phyloP scores from a whole-genome alignment of 23 red algal genomes.

The Chondrus crispus region DNA sequence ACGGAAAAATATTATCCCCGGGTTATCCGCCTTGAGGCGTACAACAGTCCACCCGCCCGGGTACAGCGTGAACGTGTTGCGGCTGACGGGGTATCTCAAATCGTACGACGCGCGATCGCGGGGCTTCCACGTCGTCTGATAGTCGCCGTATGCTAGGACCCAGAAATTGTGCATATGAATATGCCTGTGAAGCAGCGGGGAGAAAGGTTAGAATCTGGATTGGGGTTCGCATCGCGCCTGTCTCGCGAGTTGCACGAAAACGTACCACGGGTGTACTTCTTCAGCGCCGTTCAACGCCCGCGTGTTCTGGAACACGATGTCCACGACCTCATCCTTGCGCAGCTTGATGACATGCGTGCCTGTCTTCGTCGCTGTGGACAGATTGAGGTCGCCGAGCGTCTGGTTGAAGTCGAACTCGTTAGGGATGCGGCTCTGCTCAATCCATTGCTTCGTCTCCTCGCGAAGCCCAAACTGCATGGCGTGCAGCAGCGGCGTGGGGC shows the following conservation, averaged over 20 bases:
- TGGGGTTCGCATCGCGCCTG: too few species aligned
- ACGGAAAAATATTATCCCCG: conserved; percentile 35
- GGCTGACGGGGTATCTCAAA: background rate
- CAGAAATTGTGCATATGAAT: conserved; percentile 55
- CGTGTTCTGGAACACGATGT: conserved; percentile 51
- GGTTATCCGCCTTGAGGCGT: conserved; percentile 41
- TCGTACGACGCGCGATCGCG: conserved; percentile 6
- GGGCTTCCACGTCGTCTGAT: background rate
- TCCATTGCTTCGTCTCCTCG: conserved; percentile 2
- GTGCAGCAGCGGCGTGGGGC: conserved; percentile 26
- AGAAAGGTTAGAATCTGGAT: too few species aligned
- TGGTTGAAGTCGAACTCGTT: conserved; percentile 22
- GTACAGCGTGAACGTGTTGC: conserved; percentile 49
- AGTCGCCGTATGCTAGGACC: conserved; percentile 41
- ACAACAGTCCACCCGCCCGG: conserved; percentile 33
- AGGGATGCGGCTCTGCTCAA: background rate
- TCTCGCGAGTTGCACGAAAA: too few species aligned
- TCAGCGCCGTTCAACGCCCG: background rate
- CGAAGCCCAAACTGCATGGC: background rate
- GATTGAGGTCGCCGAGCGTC: background rate
- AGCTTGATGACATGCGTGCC: conserved; percentile 47
- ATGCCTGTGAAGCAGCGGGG: too few species aligned
- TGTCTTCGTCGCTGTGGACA: background rate
- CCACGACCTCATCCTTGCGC: conserved; percentile 41
- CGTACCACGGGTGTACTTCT: conserved; percentile 45